phyloP scores from a whole-genome alignment of 2,329 filamentous ascomycete species.

The Xylariaceae sp. region DNA sequence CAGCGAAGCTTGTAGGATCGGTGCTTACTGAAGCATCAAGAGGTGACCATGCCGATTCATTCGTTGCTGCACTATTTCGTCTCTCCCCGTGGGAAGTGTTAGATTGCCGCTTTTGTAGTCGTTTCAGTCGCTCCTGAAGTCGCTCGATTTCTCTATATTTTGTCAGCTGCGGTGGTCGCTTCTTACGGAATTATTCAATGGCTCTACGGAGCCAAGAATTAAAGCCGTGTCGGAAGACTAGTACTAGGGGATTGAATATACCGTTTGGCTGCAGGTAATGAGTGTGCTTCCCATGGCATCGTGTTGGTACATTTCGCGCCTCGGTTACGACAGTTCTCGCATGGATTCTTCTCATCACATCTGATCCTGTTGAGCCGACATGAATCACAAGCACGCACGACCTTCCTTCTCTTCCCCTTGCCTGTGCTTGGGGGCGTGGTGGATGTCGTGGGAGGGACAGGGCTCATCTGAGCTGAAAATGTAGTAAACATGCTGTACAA shows the following conservation, averaged over 20 bases:
- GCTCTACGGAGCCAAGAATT: too few species aligned
- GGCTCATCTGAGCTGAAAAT: constrained; percentile 9
- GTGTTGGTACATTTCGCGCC: constrained; percentile 10
- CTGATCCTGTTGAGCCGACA: constrained; percentile 13
- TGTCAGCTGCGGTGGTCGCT: too few species aligned
- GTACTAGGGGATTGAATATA: too few species aligned
- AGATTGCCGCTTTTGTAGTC: constrained; percentile 7
- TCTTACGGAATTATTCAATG: too few species aligned
- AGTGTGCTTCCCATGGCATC: constrained; percentile 11
- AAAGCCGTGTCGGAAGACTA: too few species aligned
- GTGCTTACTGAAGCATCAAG: too few species aligned
- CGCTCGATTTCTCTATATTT: constrained; percentile 12
- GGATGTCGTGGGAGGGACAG: background rate
- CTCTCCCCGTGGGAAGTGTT: too few species aligned
- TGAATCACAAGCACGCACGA: constrained; percentile 17
- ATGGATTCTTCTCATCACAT: constrained; percentile 14
- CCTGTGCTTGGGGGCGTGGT: background rate
- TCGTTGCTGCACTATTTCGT: too few species aligned
- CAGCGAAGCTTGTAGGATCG: too few species aligned
- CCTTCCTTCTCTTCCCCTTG: constrained; percentile 14
- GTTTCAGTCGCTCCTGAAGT: constrained; percentile 10
- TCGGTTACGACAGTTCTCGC: constrained; percentile 12
- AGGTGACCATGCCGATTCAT: too few species aligned
- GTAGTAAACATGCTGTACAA: constrained; percentile 42
- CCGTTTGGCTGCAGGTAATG: background rate